Base-by-base conservation (phyloP, 2,329 filamentous ascomycete genomes). In the Diplocarpon rosae region DNA sequence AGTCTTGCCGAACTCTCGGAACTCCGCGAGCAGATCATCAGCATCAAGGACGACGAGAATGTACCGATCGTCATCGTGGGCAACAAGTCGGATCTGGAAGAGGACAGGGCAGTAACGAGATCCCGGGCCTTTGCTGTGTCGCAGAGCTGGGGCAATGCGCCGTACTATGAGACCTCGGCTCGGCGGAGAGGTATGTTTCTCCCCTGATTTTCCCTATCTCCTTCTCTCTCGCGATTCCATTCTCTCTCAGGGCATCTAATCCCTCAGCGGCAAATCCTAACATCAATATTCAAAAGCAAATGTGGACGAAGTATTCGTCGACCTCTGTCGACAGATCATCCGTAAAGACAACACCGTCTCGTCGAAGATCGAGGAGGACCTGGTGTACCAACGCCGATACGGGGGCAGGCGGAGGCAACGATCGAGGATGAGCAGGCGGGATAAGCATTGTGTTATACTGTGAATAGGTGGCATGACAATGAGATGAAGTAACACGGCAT, bases 1-100 rank as follows among this genome's bases (percentile, higher is more conserved):
- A 83, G 78, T 37, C 69, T 85, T 30, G 72, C 76, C 57, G 81
- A 85, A 61, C 71, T 85, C n/a, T 69, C 75, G 54, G 80, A 84
- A 57, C 69, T 85, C 30, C 76, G 80, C 52, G 80, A 85, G 59
- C 79, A 84, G 60, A 85, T 85, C 52, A 75, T 80, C 45, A 78
- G 80, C 32, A 84, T 84, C 62, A 85, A 85, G 65, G 77, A 81
- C 62, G 77, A 82, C 62, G 75, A 80, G 41, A 74, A 76, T 50
- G 75, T 83, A 5, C 79, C 79, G 16, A 76, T 85, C 52, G 81
- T 85, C 3, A 78, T 85, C 38, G 81, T 85, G 14, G 81, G 81
- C 49, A 85, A 85, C 63, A 85, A 85, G 60, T 81, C 76, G 24
- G 81, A 85, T 57, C 70, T 85, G 33, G 80, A 85, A 65, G 80